A percentile compares a stretch with the other conserved stretches of the same genome.
phyloP scores from a whole-genome alignment of 768 basidiomycete species.

The Leccinum broughii region DNA sequence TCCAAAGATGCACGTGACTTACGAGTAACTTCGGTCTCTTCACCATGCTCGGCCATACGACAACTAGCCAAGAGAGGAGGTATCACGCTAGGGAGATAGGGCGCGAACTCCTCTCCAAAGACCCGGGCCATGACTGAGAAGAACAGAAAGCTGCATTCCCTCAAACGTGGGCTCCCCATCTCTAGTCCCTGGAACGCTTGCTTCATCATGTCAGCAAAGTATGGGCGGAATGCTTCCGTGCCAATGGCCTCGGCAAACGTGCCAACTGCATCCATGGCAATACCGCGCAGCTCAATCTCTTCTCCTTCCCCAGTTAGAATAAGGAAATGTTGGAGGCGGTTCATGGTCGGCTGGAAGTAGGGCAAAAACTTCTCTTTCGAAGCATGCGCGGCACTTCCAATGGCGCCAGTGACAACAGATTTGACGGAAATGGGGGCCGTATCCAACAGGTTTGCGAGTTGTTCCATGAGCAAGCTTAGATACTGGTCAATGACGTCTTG shows the following conservation, averaged over 20 bases:
- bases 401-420: conserved; percentile 94
- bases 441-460: conserved; percentile 83
- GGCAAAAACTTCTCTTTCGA: conserved; percentile 88
- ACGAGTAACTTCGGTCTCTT: conserved; percentile 48
- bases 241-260: conserved; percentile 98
- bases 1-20: conserved; percentile 20
- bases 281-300: conserved; percentile 91
- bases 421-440: conserved; percentile 86
- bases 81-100: conserved; percentile 82
- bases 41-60: conserved; percentile 80
- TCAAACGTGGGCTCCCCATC: conserved; percentile 81
- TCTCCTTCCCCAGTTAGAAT: conserved; percentile 84
- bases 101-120: conserved; percentile 91
- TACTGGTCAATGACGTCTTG: conserved; percentile 90
- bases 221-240: conserved; percentile 89
- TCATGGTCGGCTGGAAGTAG: conserved; percentile 93
- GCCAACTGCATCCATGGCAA: conserved; percentile 98
- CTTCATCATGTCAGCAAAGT: conserved; percentile 95
- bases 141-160: conserved; percentile 97
- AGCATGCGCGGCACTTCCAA: conserved; percentile 97
- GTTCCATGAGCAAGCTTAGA: conserved; percentile 92
- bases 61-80: conserved; percentile 83
- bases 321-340: conserved; percentile 85
- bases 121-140: conserved; percentile 99
- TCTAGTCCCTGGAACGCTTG: conserved; percentile 89